Evolutionary conservation across 768 basidiomycete genomes (phyloP), one percentile per base, ranked within the genome.

Genomic region (Podaxis rugospora): DNA sequence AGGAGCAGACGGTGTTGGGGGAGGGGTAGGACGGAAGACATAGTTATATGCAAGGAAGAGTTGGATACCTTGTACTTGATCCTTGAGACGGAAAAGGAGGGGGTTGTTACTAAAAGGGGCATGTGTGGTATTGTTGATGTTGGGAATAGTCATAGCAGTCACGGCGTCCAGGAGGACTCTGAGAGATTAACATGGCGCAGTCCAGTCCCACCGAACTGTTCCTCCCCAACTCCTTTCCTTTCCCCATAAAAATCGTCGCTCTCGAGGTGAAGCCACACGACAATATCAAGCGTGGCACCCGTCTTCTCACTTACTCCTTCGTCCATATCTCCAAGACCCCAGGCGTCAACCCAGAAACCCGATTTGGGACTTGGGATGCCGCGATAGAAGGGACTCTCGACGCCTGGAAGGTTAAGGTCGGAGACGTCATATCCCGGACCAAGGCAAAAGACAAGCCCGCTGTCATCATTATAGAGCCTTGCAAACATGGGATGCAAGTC

Each of bases 401-500:
- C 44, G 71, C 74, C 14, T 98, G 95, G 95, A 80, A 79, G 55
- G 71, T 92, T 64, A 82, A 78, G 39, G 70, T 77, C 1, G 89
- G 88, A 61, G 89, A 92, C 65, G 78, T 84, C 55, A 76, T 93
- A 51, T 80, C 87, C 14, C 71, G 75, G 40, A 78, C 81, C 56
- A 80, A 75, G 66, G 87, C 89, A 10, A 83, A 78, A 61, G 83
- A 84, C 47, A 81, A 74, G 44, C 80, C 87, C 2, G 85, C 83
- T 61, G 77, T 94, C 23, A 73, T 83, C 39, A 77, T 98, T 64
- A 75, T 84, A 50, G 95, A 98, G 73, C 92, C 94, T n/a, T 99
- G 96, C 77, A 94, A 93, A 60, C 96, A 99, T 74, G 92, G 92
- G 62, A 88, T 96, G 67, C 95, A 98, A 71, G 78, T 96, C 53